phyloP scores from a whole-genome alignment of 768 basidiomycete genomes.

The Leccinum variicolor region DNA sequence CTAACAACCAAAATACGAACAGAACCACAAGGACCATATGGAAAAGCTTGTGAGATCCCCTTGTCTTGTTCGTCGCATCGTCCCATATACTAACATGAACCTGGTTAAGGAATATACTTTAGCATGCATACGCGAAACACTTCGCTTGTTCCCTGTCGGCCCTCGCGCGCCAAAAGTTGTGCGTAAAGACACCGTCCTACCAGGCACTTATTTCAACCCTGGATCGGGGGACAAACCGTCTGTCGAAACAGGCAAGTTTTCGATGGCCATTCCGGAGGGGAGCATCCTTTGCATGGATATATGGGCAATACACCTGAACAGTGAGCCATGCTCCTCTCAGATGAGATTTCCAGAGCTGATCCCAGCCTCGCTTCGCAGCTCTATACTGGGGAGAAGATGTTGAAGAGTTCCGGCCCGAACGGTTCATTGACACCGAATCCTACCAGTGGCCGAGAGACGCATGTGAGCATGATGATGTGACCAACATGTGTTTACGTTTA shows the following conservation, averaged over 20 bases:
- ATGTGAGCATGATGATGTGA: conserved; percentile 12
- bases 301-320: conserved; percentile 42
- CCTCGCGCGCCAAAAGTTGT: conserved; percentile 36
- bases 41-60: conserved; percentile 33
- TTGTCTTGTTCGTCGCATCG: not conserved
- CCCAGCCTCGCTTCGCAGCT: conserved; percentile 26
- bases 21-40: conserved; percentile 42
- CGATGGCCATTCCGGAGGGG: conserved; percentile 38
- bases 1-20: not conserved
- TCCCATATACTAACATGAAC: not conserved
- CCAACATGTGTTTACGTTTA: not conserved
- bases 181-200: conserved; percentile 33
- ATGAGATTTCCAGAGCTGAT: not conserved
- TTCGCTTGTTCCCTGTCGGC: conserved; percentile 41
- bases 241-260: conserved; percentile 28
- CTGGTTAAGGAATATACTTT: conserved; percentile 37
- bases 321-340: conserved; percentile 30
- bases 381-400: conserved; percentile 48
- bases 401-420: conserved; percentile 44
- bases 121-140: conserved; percentile 44
- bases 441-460: conserved; percentile 28
- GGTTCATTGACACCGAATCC: conserved; percentile 47
- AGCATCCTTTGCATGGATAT: conserved; percentile 40
- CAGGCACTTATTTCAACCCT: conserved; percentile 32
- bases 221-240: conserved; percentile 10